Evolutionary conservation across 192 early-diverging fungal species (phyloP).

Genomic region (Umbelopsis sp.): DNA sequence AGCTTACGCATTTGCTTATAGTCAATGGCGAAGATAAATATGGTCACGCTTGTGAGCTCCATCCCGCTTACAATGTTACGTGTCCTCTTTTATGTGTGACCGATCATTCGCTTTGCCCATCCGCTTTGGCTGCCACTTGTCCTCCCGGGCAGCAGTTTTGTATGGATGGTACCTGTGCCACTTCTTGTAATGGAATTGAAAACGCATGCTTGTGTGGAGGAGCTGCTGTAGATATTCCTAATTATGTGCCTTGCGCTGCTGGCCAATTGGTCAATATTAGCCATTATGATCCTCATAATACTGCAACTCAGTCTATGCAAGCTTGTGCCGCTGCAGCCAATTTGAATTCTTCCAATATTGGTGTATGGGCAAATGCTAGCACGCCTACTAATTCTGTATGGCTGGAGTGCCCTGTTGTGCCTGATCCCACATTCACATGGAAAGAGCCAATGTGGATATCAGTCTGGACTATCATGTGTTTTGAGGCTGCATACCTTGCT

Average conservation of each 20-base stretch:
- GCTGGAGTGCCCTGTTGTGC: slow-evolving; percentile 52
- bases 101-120: slow-evolving; percentile 50
- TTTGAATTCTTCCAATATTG: slow-evolving; percentile 1
- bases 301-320: slow-evolving; percentile 31
- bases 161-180: slow-evolving; percentile 57
- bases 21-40: slow-evolving; percentile 53
- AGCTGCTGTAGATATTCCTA: slow-evolving; percentile 25
- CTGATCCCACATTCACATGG: slow-evolving; percentile 49
- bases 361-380: slow-evolving; percentile 20
- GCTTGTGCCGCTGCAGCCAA: slow-evolving; percentile 29
- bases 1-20: not conserved
- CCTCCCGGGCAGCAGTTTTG: slow-evolving; percentile 48
- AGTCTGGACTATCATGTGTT: slow-evolving; percentile 51
- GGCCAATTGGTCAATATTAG: slow-evolving; percentile 48
- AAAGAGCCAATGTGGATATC: slow-evolving; percentile 57
- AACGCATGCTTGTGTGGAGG: slow-evolving; percentile 59
- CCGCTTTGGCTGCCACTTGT: slow-evolving; percentile 44
- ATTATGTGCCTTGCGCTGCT: slow-evolving; percentile 54
- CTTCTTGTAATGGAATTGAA: slow-evolving; percentile 41
- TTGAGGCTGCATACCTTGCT: slow-evolving; percentile 47
- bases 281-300: slow-evolving; percentile 52
- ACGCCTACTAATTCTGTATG: slow-evolving; percentile 38
- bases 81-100: slow-evolving; percentile 62
- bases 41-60: slow-evolving; percentile 55
- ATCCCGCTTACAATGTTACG: slow-evolving; percentile 41